phyloP scores from a whole-genome alignment of 139 green algal species.

The Edaphochlamys debaryana region DNA sequence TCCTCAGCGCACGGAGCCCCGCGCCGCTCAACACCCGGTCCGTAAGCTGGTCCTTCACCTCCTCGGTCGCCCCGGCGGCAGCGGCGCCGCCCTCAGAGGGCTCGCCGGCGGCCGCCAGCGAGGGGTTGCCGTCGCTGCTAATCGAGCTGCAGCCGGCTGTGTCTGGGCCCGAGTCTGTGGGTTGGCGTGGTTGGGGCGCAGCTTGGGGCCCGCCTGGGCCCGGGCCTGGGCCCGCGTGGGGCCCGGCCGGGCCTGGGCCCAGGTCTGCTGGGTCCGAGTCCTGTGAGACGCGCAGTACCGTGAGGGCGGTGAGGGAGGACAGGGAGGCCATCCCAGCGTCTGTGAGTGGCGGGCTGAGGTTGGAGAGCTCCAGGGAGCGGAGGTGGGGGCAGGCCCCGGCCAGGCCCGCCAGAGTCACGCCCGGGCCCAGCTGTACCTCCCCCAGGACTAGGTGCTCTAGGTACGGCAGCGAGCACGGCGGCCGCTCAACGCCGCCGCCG shows the following conservation, averaged over 20 bases:
- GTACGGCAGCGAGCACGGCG: neutral
- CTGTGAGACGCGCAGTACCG: conserved; percentile 25
- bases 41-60: too few species aligned
- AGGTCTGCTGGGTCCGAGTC: conserved; percentile 16
- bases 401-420: neutral
- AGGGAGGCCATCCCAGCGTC: neutral
- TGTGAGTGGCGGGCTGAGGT: neutral
- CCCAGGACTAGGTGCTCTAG: conserved; percentile 26
- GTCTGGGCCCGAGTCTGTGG: neutral
- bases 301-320: conserved; percentile 17
- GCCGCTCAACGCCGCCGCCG: too few species aligned
- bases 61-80: neutral
- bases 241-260: neutral
- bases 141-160: neutral
- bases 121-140: too few species aligned
- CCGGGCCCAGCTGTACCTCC: neutral
- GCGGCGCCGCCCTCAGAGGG: neutral
- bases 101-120: neutral
- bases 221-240: neutral
- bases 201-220: neutral
- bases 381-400: neutral
- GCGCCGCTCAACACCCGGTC: neutral
- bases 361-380: conserved; percentile 21
- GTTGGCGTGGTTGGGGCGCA: too few species aligned
- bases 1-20: neutral